Evolutionary conservation across 768 basidiomycete species (phyloP), one percentile per base, ranked within the genome.

Genomic region (Rhizopogon sp.): DNA sequence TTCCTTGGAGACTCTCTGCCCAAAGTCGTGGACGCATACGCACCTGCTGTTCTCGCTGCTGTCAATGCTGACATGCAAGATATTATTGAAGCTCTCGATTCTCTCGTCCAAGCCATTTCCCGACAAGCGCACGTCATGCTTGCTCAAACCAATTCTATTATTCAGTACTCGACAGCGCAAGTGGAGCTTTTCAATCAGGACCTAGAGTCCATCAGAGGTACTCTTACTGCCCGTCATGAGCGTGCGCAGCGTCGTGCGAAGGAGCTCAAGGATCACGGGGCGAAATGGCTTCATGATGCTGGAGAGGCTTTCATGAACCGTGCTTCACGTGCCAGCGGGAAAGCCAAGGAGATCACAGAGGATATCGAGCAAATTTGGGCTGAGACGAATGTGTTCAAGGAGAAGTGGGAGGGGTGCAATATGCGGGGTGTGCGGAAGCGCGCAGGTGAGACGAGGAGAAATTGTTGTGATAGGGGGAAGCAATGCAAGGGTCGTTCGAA

Each of bases 81-180:
- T 58, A 71, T 87, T 17, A 64, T 80, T 35, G 79, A 79, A 25
- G 83, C 82, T 3, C 72, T 87, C 31, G 85, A 87, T 58, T 80
- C 76, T 0, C 74, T 87, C 37, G 69, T 78, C 56, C 70, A 67
- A 33, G 77, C 76, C 42, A 77, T 86, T 51, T 75, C 74, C 10
- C 72, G 70, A 50, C 82, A 85, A 56, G 68, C 66, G 8, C 64
- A 64, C 39, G 56, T 61, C 3, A 43, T 70, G 10, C 50, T 68
- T 20, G 39, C 49, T 3, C 61, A 68, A 25, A 79, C 78, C 11
- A 67, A 75, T 37, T 60, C 60, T 22, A 67, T 79, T 50, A 67
- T 84, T 40, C 69, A 74, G 46, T 74, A 78, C 42, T 80, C 80
- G 16, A 76, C 75, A 28, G 41, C 56, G 7, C 58, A 63, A 13